Percentiles rank a stretch among this genome's conserved stretches.
These are phyloP conservation scores for Akanthomyces muscarius DNA, from an alignment of 2,329 filamentous ascomycete genomes.

Conservation along the genomic window DNA sequence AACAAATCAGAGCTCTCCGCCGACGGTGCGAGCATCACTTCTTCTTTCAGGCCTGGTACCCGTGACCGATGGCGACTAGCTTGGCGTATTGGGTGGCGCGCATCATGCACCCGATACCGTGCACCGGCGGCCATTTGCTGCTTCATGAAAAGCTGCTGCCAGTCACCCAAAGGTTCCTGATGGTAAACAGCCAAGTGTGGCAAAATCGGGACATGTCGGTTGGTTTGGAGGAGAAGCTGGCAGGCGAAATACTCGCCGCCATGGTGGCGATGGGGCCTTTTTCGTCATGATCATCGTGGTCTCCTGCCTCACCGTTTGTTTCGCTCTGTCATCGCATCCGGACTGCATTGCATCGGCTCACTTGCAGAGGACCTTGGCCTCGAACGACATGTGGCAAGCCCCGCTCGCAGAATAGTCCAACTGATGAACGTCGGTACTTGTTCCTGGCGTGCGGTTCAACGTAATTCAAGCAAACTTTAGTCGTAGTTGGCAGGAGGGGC, in stretches of 20 bases:
- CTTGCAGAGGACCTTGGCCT: background rate
- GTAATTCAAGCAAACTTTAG: background rate
- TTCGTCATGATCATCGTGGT: background rate
- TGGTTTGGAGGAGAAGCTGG: background rate
- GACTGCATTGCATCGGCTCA: background rate
- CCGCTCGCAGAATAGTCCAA: background rate
- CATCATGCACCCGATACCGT: conserved; percentile 10
- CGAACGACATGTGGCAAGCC: background rate
- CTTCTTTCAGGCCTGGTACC: conserved; percentile 5
- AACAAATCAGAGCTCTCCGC: background rate
- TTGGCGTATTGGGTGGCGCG: conserved; percentile 12
- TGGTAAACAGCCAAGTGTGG: background rate
- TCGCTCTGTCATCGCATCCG: background rate
- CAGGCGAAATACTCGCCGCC: background rate
- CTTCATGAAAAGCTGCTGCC: background rate
- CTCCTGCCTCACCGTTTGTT: background rate
- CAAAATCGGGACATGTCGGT: background rate
- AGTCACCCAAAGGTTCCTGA: background rate
- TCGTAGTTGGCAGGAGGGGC: background rate
- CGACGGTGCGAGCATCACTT: background rate
- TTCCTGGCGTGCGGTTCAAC: background rate
- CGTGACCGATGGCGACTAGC: conserved; percentile 13
- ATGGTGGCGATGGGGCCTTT: background rate
- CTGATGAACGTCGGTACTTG: conserved; percentile 6
- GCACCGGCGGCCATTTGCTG: background rate